Percentiles rank a stretch among this genome's conserved stretches.
These are phyloP conservation scores for Paraphaeosphaeria sporulosa DNA, from an alignment of 2,329 filamentous ascomycete species.

Conservation along the genomic window DNA sequence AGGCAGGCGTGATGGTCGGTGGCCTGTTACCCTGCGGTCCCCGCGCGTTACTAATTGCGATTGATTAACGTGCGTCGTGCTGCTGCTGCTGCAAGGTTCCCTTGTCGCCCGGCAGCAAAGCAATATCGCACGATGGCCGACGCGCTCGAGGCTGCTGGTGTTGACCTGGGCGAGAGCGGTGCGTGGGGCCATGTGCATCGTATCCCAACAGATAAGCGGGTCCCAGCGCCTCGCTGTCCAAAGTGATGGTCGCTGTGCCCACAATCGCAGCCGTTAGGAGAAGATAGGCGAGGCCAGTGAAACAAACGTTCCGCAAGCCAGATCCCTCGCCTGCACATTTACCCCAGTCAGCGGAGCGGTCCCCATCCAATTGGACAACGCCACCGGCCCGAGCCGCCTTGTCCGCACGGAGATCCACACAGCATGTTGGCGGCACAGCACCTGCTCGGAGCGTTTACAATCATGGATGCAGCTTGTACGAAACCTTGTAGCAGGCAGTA, in stretches of 20 bases:
- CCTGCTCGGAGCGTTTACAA: not conserved
- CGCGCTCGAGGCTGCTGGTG: not conserved
- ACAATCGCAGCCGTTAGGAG: not conserved
- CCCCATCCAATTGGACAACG: constrained; percentile 1
- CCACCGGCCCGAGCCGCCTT: constrained; percentile 12
- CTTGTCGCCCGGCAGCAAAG: constrained; percentile 6
- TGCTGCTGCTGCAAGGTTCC: constrained; percentile 20
- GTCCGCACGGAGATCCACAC: constrained; percentile 1
- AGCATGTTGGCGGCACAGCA: not conserved
- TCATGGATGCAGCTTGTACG: not conserved
- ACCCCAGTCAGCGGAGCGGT: not conserved
- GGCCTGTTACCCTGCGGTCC: not conserved
- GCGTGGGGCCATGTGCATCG: not conserved
- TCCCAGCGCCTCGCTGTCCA: not conserved
- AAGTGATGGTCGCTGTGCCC: not conserved
- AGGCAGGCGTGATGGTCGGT: not conserved
- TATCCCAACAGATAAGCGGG: no score
- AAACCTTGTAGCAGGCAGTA: not conserved
- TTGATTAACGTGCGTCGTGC: constrained; percentile 21
- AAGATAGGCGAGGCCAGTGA: constrained; percentile 3
- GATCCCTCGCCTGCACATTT: constrained; percentile 2
- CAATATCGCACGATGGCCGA: not conserved
- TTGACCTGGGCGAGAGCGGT: not conserved
- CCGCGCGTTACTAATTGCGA: constrained; percentile 19
- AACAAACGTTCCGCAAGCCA: not conserved